Base-by-base conservation (phyloP, 805 yeast genomes). In the Saturnispora bothae region DNA sequence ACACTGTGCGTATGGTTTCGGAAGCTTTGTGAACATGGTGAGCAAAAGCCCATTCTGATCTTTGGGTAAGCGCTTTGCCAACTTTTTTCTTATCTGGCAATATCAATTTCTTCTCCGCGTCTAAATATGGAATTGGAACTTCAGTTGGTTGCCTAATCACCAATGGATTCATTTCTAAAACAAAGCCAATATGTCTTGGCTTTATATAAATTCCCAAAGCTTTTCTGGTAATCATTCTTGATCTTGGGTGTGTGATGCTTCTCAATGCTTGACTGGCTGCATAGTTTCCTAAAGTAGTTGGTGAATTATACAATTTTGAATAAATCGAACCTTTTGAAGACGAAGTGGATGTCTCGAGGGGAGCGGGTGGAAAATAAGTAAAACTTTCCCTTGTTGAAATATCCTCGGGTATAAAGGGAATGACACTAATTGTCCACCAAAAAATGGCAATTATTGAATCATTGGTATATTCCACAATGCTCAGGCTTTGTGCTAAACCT, bases 101-200 rank as follows among this genome's bases (percentile, higher is more conserved):
- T 5, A 58, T 52, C 3, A 68, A 47, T 26, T 53, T 54, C 36
- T 62, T 65, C 22, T 66, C 66, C 2, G 62, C 61, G 33, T 62
- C 62, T 28, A 69, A 45, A 44, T 57, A 67, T 0, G 73, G 71
- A 27, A 53, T 54, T 2, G 73, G 73, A 12, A 65, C 41, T 12
- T 57, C 63, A 1, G 69, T 66, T 17, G 73, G 72, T 16, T 63
- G 60, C 3, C 55, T 52, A 3, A 57, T 47, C 4, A 57, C 50
- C 32, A 52, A 34, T 1, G 56, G 54, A 18, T 43, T 47, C 41
- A 57, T 41, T 33, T 60, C 55, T 28, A 66, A 54, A 4, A 65
- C 49, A 12, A 61, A 48, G 2, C 55, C 50, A 7, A 64, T 38
- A 21, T 61, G 51, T 2, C 40, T 35, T 0, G 72, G 71, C 3